Evolutionary conservation across 2,329 filamentous ascomycete genomes (phyloP), one percentile per base, ranked within the genome.

Genomic region (Ophiostoma quercus): DNA sequence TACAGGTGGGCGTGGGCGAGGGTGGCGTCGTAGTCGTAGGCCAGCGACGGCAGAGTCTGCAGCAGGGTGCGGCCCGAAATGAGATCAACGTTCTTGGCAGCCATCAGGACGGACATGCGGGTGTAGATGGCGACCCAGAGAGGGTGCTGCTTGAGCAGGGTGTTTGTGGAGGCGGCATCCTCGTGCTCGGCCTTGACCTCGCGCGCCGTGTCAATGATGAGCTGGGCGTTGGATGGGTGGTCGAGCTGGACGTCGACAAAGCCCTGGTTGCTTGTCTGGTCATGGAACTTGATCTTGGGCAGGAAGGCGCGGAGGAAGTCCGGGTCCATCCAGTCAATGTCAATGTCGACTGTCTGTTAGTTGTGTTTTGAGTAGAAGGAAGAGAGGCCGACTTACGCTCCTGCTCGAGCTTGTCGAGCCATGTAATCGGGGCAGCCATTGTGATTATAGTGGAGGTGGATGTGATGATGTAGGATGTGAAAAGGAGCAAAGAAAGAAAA

Each of bases 271-370:
- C 81, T 83, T 3, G 82, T 84, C 76, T 83, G 81, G 72, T 84
- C 82, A 70, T 83, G 79, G 34, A 80, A 80, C 3, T 77, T 77
- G 71, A 83, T 79, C 12, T 79, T 78, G 60, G 70, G 54, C 67
- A 69, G 14, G 69, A 70, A 71, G n/a, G 74, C 75, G 69, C 80
- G 80, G 71, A 83, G 80, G 73, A 80, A 83, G 16, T 82, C 80
- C 0, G 82, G 79, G 71, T 83, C 82, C 82, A 84, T 84, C 78
- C 80, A 83, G 73, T 84, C 83, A 32, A 84, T 81, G 71, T 84
- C 83, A 69, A 84, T 77, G 41, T 84, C 80, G 70, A 84, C 83
- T 84, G 60, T 7, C 0, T 2, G 19, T 41, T 29, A n/a, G 39
- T 14, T 22, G 1, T 65, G 6, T 34, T 29, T 3, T 3, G 6